Evolutionary conservation across 805 yeast species (phyloP), one percentile per base, ranked within the genome.

Genomic region (Hanseniaspora clermontiae): DNA sequence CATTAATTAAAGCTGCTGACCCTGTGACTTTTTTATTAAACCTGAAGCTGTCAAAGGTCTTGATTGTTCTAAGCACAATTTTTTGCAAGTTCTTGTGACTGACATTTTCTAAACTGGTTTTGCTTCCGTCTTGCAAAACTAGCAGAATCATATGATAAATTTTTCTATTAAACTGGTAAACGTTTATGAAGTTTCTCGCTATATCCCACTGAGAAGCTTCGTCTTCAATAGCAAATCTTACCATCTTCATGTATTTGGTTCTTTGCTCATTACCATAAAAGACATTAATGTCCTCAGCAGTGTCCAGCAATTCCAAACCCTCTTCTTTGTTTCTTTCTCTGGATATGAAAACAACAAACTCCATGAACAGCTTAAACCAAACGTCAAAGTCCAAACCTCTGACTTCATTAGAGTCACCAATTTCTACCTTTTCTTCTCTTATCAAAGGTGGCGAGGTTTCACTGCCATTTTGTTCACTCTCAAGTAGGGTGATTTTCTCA

Each of bases 291-390:
- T 81, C 81, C 64, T 76, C 79, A 0, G 95, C 95, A 24, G 83
- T 80, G 36, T 84, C 86, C 40, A 87, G 74, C 5, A 88, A 79
- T 47, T 83, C 78, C 49, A 77, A 69, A 8, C 95, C 91, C 62
- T 81, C 83, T 27, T 80, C 81, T 1, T 74, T 71, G 52, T 74
- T 72, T 58, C 80, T 85, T 63, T 74, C 77, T 59, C 76, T 76
- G 0, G 88, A 82, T 51, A 84, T 75, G 27, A 82, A 75, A 38
- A 91, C 67, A 0, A 95, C 82, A 62, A 84, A 81, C 63, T 83
- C 84, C 79, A 89, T 83, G 63, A 89, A 87, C 7, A 91, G 72
- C 60, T 78, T 81, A 67, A 88, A 88, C 98, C 98, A 93, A 39
- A 77, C 77, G 40, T 84, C 85, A 66, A 86, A 86, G 3, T 75